These are phyloP conservation scores for Mucor velutinosus DNA, from an alignment of 371 early-diverging fungal species.

Conservation along the genomic window DNA sequence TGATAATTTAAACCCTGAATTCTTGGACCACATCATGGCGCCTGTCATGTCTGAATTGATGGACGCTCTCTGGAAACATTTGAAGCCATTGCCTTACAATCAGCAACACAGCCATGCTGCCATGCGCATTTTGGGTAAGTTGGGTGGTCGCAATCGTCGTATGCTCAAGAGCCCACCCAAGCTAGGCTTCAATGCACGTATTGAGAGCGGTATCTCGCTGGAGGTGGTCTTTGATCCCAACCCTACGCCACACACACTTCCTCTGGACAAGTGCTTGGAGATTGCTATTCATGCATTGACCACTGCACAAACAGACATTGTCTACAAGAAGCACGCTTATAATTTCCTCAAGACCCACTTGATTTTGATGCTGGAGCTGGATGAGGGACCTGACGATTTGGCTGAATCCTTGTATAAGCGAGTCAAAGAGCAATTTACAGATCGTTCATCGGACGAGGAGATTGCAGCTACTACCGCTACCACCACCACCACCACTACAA, in stretches of 20 bases:
- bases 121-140: slow-evolving; percentile 94
- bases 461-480: not conserved
- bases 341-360: slow-evolving; percentile 72
- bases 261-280: slow-evolving; percentile 57
- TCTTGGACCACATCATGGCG: slow-evolving; percentile 93
- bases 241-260: slow-evolving; percentile 51
- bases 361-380: slow-evolving; percentile 72
- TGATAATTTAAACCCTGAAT: slow-evolving; percentile 97
- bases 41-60: slow-evolving; percentile 94
- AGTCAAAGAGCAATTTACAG: slow-evolving; percentile 33
- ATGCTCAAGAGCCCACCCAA: slow-evolving; percentile 73
- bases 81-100: slow-evolving; percentile 85
- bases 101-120: slow-evolving; percentile 84
- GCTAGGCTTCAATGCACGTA: slow-evolving; percentile 50
- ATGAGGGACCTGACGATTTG: slow-evolving; percentile 58
- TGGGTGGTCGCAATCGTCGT: slow-evolving; percentile 90
- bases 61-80: slow-evolving; percentile 89
- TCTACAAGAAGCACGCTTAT: slow-evolving; percentile 70
- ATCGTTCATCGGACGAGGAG: not conserved
- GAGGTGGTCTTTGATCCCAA: slow-evolving; percentile 66
- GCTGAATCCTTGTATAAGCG: slow-evolving; percentile 48
- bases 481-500: not conserved
- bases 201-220: slow-evolving; percentile 67
- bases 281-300: slow-evolving; percentile 62
- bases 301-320: slow-evolving; percentile 50